Evolutionary conservation across 2,329 filamentous ascomycete genomes (phyloP).

Genomic region (Colletotrichum ledebouriae): DNA sequence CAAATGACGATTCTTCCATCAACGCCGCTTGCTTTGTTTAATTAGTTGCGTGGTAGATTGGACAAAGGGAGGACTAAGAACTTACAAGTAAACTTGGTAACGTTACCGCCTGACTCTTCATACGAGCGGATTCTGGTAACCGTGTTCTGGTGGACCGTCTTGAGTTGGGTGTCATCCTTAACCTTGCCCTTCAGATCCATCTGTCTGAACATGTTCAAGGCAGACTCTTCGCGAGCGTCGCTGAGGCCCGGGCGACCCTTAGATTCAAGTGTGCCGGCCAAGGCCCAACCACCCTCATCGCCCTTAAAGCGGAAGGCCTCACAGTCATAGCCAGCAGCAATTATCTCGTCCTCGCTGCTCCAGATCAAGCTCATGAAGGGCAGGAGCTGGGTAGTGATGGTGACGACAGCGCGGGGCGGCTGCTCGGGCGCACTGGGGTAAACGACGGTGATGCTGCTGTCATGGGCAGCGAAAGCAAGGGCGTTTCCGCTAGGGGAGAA

Average conservation of each 20-base stretch:
- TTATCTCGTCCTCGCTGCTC: conserved; percentile 92
- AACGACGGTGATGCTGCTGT: conserved; percentile 96
- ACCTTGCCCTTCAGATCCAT: conserved; percentile 98
- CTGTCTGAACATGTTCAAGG: conserved; percentile 97
- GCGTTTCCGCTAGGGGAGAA: conserved; percentile 94
- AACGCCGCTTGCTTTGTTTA: conserved; percentile 78
- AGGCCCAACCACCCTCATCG: conserved; percentile 82
- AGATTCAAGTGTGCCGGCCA: conserved; percentile 83
- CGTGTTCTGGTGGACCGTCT: conserved; percentile 97
- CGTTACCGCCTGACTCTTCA: conserved; percentile 72
- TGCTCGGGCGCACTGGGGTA: conserved; percentile 94
- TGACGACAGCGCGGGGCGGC: conserved; percentile 90
- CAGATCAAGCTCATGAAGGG: conserved; percentile 95
- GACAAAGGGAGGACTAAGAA: conserved; percentile 45
- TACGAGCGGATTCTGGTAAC: conserved; percentile 87
- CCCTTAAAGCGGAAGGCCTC: conserved; percentile 93
- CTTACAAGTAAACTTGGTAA: conserved; percentile 90
- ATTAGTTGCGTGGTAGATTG: conserved; percentile 36
- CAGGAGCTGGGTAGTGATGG: conserved; percentile 87
- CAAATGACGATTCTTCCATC: conserved; percentile 87
- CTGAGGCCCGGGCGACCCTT: conserved; percentile 74
- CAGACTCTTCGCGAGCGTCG: conserved; percentile 85
- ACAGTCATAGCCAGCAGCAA: conserved; percentile 91
- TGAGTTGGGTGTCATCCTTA: conserved; percentile 93
- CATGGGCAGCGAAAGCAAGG: conserved; percentile 94